phyloP scores from a whole-genome alignment of 495 filamentous ascomycete species.

The Lichina pygmaea region DNA sequence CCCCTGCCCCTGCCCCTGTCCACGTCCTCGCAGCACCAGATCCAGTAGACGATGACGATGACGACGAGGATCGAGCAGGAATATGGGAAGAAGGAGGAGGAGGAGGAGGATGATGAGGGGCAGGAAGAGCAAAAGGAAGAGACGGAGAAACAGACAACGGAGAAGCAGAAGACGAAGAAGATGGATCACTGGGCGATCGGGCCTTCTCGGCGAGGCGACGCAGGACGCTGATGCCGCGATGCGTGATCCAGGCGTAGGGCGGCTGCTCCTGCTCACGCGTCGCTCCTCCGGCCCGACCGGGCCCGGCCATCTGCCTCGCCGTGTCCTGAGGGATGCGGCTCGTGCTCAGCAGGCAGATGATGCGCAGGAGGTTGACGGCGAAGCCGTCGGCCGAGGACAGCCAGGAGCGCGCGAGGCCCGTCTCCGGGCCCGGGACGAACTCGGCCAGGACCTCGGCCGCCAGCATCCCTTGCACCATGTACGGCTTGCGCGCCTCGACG shows the following conservation, averaged over 20 bases:
- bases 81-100: too few relatives aligned
- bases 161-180: not conserved
- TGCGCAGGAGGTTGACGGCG: slow-evolving; percentile 43
- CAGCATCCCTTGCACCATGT: slow-evolving; percentile 72
- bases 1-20: not conserved
- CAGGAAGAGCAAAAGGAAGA: too few relatives aligned
- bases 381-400: slow-evolving; percentile 67
- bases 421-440: slow-evolving; percentile 45
- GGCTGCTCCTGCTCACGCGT: slow-evolving; percentile 15
- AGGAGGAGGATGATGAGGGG: too few relatives aligned
- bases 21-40: not conserved
- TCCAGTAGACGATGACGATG: not conserved
- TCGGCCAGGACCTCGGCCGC: slow-evolving; percentile 70
- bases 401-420: slow-evolving; percentile 50
- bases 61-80: too few relatives aligned
- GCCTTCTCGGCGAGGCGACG: slow-evolving; percentile 45
- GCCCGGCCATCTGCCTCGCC: not conserved
- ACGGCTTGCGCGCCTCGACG: slow-evolving; percentile 57
- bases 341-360: slow-evolving; percentile 41
- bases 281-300: not conserved
- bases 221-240: slow-evolving; percentile 42
- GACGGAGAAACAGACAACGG: too few relatives aligned
- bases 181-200: slow-evolving; percentile 27
- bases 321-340: slow-evolving; percentile 7
- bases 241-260: slow-evolving; percentile 28